Evolutionary conservation across 768 basidiomycete genomes (phyloP).

Genomic region (Rhodotorula sphaerocarpa): DNA sequence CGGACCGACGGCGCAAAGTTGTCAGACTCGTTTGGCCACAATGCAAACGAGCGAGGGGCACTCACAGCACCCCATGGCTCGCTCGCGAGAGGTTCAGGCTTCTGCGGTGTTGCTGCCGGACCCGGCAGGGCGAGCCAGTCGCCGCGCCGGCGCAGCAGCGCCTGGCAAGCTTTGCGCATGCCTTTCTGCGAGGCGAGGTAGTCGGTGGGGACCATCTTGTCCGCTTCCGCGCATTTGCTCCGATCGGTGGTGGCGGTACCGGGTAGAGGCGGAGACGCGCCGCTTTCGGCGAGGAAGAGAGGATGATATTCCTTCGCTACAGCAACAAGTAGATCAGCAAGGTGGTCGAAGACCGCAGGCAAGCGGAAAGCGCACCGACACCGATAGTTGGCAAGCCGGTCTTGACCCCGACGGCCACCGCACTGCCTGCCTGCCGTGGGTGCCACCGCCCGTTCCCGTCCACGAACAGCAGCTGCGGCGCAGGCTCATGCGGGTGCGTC

Average conservation of each 20-base stretch:
- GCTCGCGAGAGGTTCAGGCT: not conserved
- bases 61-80: no score
- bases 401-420: conserved; percentile 37
- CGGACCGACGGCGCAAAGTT: no score
- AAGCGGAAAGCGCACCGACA: conserved; percentile 4
- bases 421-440: conserved; percentile 39
- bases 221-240: no score
- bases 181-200: conserved; percentile 29
- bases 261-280: not conserved
- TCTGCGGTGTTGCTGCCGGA: not conserved
- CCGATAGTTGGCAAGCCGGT: conserved; percentile 39
- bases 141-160: conserved; percentile 11
- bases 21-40: no score
- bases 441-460: conserved; percentile 42
- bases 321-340: not conserved
- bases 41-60: no score
- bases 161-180: conserved; percentile 22
- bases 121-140: conserved; percentile 28
- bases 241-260: no score
- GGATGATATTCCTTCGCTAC: conserved; percentile 38
- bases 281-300: not conserved
- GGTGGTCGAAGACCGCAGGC: no score
- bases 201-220: no score
- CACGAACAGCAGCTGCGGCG: conserved; percentile 40
- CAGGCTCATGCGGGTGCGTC: not conserved